phyloP scores from a whole-genome alignment of 495 filamentous ascomycete genomes.

The Penicilliopsis zonata region DNA sequence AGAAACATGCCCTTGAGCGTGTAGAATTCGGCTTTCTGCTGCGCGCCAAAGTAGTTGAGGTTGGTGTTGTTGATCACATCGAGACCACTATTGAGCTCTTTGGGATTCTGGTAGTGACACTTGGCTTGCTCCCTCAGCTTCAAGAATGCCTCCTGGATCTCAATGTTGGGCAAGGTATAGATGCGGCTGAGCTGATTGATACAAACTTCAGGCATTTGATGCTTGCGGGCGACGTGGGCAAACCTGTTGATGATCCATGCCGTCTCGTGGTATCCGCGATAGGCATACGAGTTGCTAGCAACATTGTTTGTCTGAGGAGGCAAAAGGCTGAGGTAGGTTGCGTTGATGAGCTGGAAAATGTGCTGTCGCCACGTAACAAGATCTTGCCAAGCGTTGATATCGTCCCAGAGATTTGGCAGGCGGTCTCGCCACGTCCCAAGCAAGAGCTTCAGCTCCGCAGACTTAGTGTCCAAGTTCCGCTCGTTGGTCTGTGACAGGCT shows the following conservation, averaged over 20 bases:
- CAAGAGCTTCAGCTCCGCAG: constrained; percentile 87
- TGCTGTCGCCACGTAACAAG: constrained; percentile 98
- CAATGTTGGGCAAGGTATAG: constrained; percentile 97
- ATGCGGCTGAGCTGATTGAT: constrained; percentile 94
- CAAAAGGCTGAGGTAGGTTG: constrained; percentile 76
- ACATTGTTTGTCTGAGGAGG: constrained; percentile 70
- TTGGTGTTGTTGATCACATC: constrained; percentile 99
- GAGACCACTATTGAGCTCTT: constrained; percentile 79
- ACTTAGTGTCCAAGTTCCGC: constrained; percentile 82
- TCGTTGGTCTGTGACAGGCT: constrained; percentile 78
- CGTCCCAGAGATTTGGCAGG: constrained; percentile 96
- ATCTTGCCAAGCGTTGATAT: constrained; percentile 98
- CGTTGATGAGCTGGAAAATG: constrained; percentile 95
- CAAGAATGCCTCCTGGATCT: constrained; percentile 98
- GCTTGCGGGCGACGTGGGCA: constrained; percentile 93
- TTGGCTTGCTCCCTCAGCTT: constrained; percentile 96
- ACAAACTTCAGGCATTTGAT: constrained; percentile 93
- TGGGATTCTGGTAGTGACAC: constrained; percentile 92
- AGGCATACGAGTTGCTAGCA: constrained; percentile 80
- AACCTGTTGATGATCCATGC: constrained; percentile 99
- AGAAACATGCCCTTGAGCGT: constrained; percentile 99
- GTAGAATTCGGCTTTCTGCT: constrained; percentile 98
- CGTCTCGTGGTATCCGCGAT: constrained; percentile 95
- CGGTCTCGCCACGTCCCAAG: constrained; percentile 93
- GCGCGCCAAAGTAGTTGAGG: constrained; percentile 88